Evolutionary conservation across 805 yeast genomes (phyloP).

Genomic region (Pichia nanzhaoensis): DNA sequence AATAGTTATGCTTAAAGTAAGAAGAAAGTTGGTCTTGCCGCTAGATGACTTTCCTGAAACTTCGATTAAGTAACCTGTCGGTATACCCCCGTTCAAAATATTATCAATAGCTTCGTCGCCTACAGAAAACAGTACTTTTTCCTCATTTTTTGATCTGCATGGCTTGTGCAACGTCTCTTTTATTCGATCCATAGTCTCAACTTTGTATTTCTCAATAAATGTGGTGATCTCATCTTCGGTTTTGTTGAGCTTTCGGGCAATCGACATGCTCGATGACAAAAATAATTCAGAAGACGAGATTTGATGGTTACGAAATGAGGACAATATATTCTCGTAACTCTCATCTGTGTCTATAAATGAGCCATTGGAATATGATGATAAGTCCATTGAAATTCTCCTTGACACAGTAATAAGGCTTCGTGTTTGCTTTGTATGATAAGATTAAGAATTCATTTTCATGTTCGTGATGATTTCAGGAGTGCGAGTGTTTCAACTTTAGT

Average conservation of each 20-base stretch:
- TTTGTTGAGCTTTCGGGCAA: constrained; percentile 29
- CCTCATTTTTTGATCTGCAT: neutral
- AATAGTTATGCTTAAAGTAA: constrained; percentile 57
- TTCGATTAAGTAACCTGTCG: constrained; percentile 56
- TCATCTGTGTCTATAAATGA: constrained; percentile 25
- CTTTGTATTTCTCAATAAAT: constrained; percentile 16
- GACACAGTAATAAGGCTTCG: too few species aligned
- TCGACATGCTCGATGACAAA: constrained; percentile 30
- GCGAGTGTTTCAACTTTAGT: too few species aligned
- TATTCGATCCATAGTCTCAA: constrained; percentile 5
- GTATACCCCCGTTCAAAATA: constrained; percentile 45
- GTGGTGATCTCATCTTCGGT: constrained; percentile 28
- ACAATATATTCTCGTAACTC: constrained; percentile 20
- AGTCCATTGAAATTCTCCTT: too few species aligned
- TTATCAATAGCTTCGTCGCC: constrained; percentile 48
- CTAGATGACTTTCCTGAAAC: constrained; percentile 77
- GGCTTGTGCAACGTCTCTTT: neutral
- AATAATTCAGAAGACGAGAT: constrained; percentile 37
- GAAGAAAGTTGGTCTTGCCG: constrained; percentile 77
- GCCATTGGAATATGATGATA: constrained; percentile 1
- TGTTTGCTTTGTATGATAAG: too few species aligned
- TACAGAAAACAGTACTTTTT: constrained; percentile 35
- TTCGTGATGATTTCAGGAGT: too few species aligned
- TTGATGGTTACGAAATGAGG: constrained; percentile 23
- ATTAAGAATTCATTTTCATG: too few species aligned